Conservation (phyloP, 2,329 filamentous ascomycete species). For the Trichoderma semiorbis region DNA sequence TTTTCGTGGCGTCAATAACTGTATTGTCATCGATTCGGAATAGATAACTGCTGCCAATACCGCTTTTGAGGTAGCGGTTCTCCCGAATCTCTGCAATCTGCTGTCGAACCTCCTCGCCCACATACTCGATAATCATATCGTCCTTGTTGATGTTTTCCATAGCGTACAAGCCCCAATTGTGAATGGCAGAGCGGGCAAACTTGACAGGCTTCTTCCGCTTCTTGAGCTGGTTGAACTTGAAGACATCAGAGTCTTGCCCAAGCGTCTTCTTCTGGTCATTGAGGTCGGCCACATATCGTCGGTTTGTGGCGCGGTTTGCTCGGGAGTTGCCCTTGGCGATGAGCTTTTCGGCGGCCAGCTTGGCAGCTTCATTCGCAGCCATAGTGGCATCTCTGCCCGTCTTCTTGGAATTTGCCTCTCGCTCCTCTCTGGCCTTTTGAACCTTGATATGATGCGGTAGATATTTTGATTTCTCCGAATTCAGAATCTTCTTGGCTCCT, state of each 20-base stretch:
- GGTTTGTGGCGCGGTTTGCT: constrained; percentile 92
- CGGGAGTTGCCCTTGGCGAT: constrained; percentile 86
- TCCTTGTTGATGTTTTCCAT: constrained; percentile 96
- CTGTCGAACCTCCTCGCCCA: constrained; percentile 94
- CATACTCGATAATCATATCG: constrained; percentile 99
- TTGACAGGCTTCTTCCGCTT: constrained; percentile 99
- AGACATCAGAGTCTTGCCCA: constrained; percentile 79
- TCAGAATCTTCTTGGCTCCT: constrained; percentile 90
- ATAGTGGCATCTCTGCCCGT: constrained; percentile 63
- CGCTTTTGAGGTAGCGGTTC: constrained; percentile 87
- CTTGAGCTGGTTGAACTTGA: constrained; percentile 98
- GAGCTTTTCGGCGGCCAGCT: constrained; percentile 73
- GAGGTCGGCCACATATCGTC: constrained; percentile 88
- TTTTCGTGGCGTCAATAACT: constrained; percentile 96
- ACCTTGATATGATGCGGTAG: constrained; percentile 96
- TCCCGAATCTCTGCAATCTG: constrained; percentile 97
- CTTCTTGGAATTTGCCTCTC: constrained; percentile 70
- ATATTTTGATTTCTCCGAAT: constrained; percentile 97
- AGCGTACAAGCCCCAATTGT: constrained; percentile 97
- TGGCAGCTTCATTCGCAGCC: constrained; percentile 66
- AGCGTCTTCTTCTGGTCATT: constrained; percentile 90
- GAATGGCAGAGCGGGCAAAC: constrained; percentile 94
- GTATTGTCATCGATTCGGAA: constrained; percentile 98
- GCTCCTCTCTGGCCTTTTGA: constrained; percentile 83
- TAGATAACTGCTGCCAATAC: constrained; percentile 94